Evolutionary conservation across 2,329 filamentous ascomycete species (phyloP).

Genomic region (Aspergillus flavus): DNA sequence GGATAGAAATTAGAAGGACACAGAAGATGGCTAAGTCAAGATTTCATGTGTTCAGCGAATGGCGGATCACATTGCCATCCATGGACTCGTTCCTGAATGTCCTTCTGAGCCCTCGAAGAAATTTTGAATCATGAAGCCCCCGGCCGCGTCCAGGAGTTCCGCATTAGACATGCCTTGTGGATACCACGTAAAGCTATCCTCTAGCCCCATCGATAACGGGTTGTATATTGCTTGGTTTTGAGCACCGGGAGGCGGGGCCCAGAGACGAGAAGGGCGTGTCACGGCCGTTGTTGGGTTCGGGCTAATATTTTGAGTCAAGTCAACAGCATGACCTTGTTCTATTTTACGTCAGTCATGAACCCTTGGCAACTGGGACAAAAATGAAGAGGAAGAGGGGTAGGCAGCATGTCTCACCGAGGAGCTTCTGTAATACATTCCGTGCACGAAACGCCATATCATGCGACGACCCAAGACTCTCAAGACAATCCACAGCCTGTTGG

Average conservation of each 20-base stretch:
- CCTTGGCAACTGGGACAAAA: not conserved
- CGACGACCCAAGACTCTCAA: constrained; percentile 22
- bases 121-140: constrained; percentile 24
- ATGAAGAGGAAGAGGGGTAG: not conserved
- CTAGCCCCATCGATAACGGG: constrained; percentile 14
- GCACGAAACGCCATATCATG: constrained; percentile 25
- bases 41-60: not conserved
- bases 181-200: constrained; percentile 15
- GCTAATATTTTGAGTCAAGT: not conserved
- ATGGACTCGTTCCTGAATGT: constrained; percentile 4
- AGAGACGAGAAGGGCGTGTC: constrained; percentile 12
- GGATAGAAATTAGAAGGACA: not conserved
- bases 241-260: constrained; percentile 9
- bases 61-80: constrained; percentile 1
- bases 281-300: constrained; percentile 12
- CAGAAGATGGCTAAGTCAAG: not conserved
- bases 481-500: constrained; percentile 20
- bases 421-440: constrained; percentile 20
- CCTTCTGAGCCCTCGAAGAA: constrained; percentile 19
- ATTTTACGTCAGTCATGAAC: not conserved
- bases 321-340: constrained; percentile 11
- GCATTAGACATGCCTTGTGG: constrained; percentile 22
- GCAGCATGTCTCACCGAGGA: constrained; percentile 15
- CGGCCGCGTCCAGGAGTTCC: constrained; percentile 22
- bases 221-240: constrained; percentile 14